Percentiles rank a stretch among this genome's conserved stretches.
Evolutionary conservation across 305 asterid species (phyloP).

Genomic region (Plantago coronopus): DNA sequence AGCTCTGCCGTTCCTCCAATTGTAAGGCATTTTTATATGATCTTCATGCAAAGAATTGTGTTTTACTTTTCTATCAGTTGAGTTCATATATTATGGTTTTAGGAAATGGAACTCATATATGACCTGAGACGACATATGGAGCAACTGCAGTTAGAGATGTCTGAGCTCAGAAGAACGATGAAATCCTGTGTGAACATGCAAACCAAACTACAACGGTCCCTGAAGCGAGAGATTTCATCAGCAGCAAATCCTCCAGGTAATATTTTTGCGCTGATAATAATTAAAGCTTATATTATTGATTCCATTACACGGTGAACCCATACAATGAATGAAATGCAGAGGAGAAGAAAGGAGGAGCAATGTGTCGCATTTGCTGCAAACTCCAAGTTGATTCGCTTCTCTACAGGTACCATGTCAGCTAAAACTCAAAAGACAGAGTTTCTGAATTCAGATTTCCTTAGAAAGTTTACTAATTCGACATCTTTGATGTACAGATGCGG

Average conservation of each 20-base stretch:
- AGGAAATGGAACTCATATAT: constrained; percentile 81
- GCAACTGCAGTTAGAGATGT: constrained; percentile 68
- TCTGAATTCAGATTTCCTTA: neutral
- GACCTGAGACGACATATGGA: constrained; percentile 81
- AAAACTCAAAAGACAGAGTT: neutral
- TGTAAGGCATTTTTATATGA: constrained; percentile 39
- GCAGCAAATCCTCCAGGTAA: constrained; percentile 52
- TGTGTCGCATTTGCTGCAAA: constrained; percentile 62
- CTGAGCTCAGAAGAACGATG: constrained; percentile 61
- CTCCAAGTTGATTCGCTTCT: constrained; percentile 61
- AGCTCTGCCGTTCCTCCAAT: constrained; percentile 38
- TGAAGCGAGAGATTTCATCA: constrained; percentile 43
- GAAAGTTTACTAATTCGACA: neutral
- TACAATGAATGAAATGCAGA: constrained; percentile 32
- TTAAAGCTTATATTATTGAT: neutral
- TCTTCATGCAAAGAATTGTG: neutral
- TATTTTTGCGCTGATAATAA: constrained; percentile 1
- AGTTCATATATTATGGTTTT: neutral
- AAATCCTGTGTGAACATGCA: constrained; percentile 70
- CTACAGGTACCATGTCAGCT: constrained; percentile 49
- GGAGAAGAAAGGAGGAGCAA: constrained; percentile 41
- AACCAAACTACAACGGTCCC: constrained; percentile 48
- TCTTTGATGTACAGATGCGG: constrained; percentile 60
- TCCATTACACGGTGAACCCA: neutral
- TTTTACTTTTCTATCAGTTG: constrained; percentile 2